Base-by-base conservation (phyloP, 2,329 filamentous ascomycete genomes). In the Penicillium sp. region DNA sequence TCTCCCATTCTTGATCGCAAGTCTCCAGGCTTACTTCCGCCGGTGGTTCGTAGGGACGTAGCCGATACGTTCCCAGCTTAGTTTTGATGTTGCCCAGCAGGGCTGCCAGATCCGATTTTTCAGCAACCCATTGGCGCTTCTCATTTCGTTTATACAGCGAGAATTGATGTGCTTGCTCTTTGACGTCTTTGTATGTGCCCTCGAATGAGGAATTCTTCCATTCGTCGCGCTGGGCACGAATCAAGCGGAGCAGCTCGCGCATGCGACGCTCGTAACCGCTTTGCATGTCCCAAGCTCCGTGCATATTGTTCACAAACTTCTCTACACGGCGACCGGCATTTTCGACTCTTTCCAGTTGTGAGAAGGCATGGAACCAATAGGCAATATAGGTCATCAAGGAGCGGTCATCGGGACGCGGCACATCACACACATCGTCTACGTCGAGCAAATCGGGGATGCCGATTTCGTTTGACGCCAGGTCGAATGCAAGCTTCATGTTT, bases 301-400 rank as follows among this genome's bases (percentile, higher is more conserved):
- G 91, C 94, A 99, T 97, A 72, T 94, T 97, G 70, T 90, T 90
- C 64, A 99, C 89, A 67, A 99, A 99, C 74, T 99, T 99, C 77
- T 99, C 94, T 5, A 99, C 94, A 62, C 94, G 85, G 56, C 94
- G 85, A 5, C 94, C 94, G 4, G 94, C 94, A 70, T 99, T 99
- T 74, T 99, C 94, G 8, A 99, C 94, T 70, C 93, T 89, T 76
- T 99, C 94, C 86, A 99, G 95, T 68, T 97, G 93, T 28, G 93
- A 97, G 72, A 99, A 99, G 64, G 94, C 94, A 70, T 99, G 94
- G 81, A 99, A 99, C 94, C 94, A 99, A 79, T 99, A 99, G 59
- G 94, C 94, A 65, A 99, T 99, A 73, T 99, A 99, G 0, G 94
- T 99, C 94, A 99, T 99, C 70, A 99, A 81, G 71, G 89, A 95